These are phyloP conservation scores for Ocimum tenuiflorum DNA, from an alignment of 257 asterid genomes.

Conservation along the genomic window DNA sequence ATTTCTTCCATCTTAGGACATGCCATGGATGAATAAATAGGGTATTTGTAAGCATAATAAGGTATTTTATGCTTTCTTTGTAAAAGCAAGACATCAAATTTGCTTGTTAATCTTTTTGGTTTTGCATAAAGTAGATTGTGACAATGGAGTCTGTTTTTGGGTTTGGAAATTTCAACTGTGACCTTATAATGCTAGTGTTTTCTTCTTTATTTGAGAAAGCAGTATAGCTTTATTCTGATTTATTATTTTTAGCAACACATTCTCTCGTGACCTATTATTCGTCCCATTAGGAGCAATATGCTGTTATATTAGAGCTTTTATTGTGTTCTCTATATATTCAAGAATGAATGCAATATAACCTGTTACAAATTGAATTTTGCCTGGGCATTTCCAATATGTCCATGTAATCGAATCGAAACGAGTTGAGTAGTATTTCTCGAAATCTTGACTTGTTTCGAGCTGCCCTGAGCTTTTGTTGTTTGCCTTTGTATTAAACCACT, in stretches of 20 bases:
- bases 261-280: background rate
- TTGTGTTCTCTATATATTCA: background rate
- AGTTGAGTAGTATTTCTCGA: no score
- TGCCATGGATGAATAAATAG: conserved; percentile 17
- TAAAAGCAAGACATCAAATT: conserved; percentile 1
- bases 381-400: no score
- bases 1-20: background rate
- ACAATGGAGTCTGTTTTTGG: background rate
- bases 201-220: background rate
- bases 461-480: no score
- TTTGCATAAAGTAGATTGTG: background rate
- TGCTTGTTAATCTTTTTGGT: background rate
- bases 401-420: no score
- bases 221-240: background rate
- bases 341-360: background rate
- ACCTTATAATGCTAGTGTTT: background rate
- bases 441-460: no score
- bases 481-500: no score
- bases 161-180: background rate
- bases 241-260: background rate
- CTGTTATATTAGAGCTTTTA: background rate
- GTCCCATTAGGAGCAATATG: no score
- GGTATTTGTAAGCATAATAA: background rate
- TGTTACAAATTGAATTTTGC: background rate
- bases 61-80: conserved; percentile 2